Percentiles rank a stretch among this genome's conserved stretches.
phyloP scores from a whole-genome alignment of 768 basidiomycete species.

The Rhodotorula kratochvilovae region DNA sequence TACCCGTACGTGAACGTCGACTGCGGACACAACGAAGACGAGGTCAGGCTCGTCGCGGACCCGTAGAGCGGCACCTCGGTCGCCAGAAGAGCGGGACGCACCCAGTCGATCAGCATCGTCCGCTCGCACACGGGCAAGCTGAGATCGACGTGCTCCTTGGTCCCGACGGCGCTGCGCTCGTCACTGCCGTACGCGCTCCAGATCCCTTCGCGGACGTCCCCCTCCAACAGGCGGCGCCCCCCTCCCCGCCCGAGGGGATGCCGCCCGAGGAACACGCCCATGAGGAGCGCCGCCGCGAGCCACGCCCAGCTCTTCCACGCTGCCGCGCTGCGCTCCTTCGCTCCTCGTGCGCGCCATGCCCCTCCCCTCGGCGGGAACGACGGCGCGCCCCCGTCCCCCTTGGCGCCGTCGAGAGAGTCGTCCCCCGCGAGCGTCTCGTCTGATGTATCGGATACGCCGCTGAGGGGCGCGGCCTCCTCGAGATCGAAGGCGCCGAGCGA shows the following conservation, averaged over 20 bases:
- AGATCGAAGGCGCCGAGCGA: too few relatives aligned
- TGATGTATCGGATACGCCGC: too few relatives aligned
- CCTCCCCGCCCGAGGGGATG: too few relatives aligned
- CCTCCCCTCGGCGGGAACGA: too few relatives aligned
- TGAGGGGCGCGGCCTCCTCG: too few relatives aligned
- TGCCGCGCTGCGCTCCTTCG: too few relatives aligned
- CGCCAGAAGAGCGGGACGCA: not conserved
- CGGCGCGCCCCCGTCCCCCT: too few relatives aligned
- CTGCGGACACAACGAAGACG: not conserved
- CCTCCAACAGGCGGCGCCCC: not conserved
- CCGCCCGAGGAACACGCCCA: not conserved
- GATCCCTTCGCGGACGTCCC: not conserved
- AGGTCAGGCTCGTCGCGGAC: not conserved
- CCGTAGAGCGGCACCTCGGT: not conserved
- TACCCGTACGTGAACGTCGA: not conserved
- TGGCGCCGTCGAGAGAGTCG: too few relatives aligned
- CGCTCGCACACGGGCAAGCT: not conserved
- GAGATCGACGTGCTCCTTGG: not conserved
- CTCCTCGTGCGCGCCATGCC: too few relatives aligned
- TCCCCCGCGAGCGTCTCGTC: too few relatives aligned
- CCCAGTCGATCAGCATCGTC: slow-evolving; percentile 8
- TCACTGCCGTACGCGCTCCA: not conserved
- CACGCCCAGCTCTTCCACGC: too few relatives aligned
- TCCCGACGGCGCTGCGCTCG: not conserved
- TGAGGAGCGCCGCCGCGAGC: not conserved